A percentile compares a stretch with the other conserved stretches of the same genome.
These are phyloP conservation scores for Zoysia japonica DNA, from an alignment of 176 grass and related monocot species.

Conservation along the genomic window DNA sequence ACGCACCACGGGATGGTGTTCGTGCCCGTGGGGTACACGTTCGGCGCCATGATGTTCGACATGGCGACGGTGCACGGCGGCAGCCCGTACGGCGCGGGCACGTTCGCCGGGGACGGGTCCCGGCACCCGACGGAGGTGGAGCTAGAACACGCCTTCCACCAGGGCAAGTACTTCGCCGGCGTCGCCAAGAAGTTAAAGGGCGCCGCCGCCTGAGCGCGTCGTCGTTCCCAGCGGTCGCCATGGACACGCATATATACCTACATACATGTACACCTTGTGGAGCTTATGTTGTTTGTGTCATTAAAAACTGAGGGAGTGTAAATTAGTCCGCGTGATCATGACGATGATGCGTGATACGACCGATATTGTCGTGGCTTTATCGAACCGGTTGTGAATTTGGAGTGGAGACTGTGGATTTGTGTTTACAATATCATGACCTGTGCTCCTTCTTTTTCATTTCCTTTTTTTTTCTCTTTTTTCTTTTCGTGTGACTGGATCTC, in stretches of 20 bases:
- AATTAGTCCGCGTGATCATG: neutral
- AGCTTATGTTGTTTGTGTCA: no score
- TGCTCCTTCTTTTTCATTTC: neutral
- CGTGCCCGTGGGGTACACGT: conserved; percentile 73
- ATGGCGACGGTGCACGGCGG: conserved; percentile 68
- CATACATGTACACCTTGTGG: neutral
- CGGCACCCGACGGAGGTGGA: conserved; percentile 67
- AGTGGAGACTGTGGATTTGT: conserved; percentile 16
- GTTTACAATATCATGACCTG: neutral
- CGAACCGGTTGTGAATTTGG: conserved; percentile 29
- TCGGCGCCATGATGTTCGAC: conserved; percentile 71
- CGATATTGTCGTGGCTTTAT: conserved; percentile 4
- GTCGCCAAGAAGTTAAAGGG: conserved; percentile 81
- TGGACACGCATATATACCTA: neutral
- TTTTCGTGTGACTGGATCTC: neutral
- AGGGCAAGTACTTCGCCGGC: conserved; percentile 79
- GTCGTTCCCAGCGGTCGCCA: neutral
- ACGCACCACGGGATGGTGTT: conserved; percentile 83
- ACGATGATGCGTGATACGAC: neutral
- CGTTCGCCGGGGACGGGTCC: conserved; percentile 72
- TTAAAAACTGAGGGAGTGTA: no score
- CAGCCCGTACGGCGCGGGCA: conserved; percentile 65
- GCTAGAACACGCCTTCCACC: conserved; percentile 88
- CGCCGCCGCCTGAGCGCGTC: conserved; percentile 40
- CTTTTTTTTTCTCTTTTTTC: neutral